phyloP scores from a whole-genome alignment of 1,284 basidiomycete genomes.

The Psilocybe mexicana region DNA sequence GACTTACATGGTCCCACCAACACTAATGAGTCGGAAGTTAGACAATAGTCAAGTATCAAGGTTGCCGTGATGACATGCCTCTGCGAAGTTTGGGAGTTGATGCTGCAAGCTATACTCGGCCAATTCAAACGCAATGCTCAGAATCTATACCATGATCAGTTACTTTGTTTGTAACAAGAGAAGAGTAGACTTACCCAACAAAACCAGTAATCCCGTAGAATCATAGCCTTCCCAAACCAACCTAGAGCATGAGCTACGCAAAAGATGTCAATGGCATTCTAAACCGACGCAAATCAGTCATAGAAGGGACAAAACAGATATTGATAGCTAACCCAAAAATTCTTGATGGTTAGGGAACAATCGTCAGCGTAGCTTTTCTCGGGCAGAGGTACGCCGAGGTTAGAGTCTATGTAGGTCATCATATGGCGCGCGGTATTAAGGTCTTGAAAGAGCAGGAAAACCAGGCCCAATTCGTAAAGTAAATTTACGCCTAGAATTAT shows the following conservation, averaged over 20 bases:
- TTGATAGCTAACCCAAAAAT: conserved; percentile 59
- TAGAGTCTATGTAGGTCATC: conserved; percentile 75
- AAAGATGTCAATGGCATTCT: conserved; percentile 82
- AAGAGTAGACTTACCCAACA: conserved; percentile 63
- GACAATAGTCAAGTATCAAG: background rate
- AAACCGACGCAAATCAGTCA: conserved; percentile 10
- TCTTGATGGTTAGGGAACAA: conserved; percentile 63
- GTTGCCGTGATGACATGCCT: conserved; percentile 45
- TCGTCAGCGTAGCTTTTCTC: conserved; percentile 85
- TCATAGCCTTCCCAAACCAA: conserved; percentile 87
- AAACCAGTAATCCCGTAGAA: conserved; percentile 86
- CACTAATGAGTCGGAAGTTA: conserved; percentile 47
- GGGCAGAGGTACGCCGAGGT: conserved; percentile 69
- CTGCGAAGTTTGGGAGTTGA: conserved; percentile 80
- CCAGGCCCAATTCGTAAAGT: conserved; percentile 76
- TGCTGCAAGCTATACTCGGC: conserved; percentile 85
- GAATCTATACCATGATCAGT: conserved; percentile 51
- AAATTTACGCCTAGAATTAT: conserved; percentile 75
- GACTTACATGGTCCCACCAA: conserved; percentile 86
- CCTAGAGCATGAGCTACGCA: conserved; percentile 80
- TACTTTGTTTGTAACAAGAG: conserved; percentile 11
- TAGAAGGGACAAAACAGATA: conserved; percentile 4
- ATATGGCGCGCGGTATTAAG: conserved; percentile 72
- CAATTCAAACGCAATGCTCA: conserved; percentile 82
- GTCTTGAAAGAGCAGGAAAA: conserved; percentile 84